Conservation (phyloP, 2,329 filamentous ascomycete genomes). For the Beauveria brongniartii region DNA sequence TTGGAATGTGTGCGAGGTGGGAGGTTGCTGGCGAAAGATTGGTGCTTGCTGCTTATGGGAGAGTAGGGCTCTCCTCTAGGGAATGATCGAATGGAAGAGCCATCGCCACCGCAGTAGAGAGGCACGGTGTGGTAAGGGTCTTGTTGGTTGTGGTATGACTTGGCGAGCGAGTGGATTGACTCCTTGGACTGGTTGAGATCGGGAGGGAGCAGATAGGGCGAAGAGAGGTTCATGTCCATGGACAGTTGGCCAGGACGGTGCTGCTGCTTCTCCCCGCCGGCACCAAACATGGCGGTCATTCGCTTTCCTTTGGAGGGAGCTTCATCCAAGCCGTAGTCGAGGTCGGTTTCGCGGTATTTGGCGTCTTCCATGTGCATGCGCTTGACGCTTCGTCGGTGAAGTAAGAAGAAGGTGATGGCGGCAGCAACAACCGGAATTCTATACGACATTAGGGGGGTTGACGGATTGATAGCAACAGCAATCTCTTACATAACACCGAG, state of each 20-base stretch:
- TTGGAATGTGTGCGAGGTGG: constrained; percentile 34
- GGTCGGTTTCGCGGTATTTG: constrained; percentile 77
- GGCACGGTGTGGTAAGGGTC: constrained; percentile 72
- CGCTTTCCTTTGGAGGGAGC: constrained; percentile 27
- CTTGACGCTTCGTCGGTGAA: constrained; percentile 71
- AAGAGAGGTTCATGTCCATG: constrained; percentile 68
- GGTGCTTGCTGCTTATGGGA: constrained; percentile 33
- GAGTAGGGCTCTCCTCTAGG: constrained; percentile 31
- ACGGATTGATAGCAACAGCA: not conserved
- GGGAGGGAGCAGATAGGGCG: constrained; percentile 89
- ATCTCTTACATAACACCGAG: constrained; percentile 61
- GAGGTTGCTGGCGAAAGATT: constrained; percentile 23
- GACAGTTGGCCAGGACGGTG: constrained; percentile 49
- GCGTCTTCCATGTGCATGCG: constrained; percentile 70
- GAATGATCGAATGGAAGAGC: constrained; percentile 47
- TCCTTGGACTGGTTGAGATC: constrained; percentile 71
- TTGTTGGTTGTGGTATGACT: constrained; percentile 63
- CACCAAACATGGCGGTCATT: constrained; percentile 29
- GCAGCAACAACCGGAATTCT: constrained; percentile 71
- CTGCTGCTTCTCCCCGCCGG: constrained; percentile 48
- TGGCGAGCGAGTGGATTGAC: constrained; percentile 78
- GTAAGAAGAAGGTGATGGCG: constrained; percentile 58
- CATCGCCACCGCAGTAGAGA: constrained; percentile 49
- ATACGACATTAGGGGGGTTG: constrained; percentile 16
- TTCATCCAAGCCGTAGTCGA: constrained; percentile 81